Conservation (phyloP, 495 filamentous ascomycete genomes). For the Penicillium maclennaniae region DNA sequence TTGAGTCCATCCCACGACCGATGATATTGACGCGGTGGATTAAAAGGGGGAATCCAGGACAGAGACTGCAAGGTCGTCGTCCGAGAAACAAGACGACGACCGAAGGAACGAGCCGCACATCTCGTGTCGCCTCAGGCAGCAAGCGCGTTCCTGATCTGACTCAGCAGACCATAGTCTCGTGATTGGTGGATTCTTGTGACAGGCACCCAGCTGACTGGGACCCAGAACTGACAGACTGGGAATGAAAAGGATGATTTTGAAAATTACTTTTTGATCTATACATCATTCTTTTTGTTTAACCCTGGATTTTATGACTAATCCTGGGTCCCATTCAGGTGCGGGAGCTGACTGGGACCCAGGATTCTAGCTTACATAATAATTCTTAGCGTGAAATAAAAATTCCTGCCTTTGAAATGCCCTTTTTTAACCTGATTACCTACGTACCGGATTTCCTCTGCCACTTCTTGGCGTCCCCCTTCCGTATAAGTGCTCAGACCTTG, state of each 20-base stretch:
- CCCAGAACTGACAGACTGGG: no score
- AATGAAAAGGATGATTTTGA: no score
- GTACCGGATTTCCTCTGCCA: slow-evolving; percentile 16
- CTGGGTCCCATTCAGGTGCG: no score
- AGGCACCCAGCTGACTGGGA: no score
- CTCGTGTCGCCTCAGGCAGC: slow-evolving; percentile 26
- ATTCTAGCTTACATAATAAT: no score
- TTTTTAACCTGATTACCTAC: no score
- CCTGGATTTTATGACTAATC: no score
- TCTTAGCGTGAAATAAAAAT: no score
- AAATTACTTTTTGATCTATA: no score
- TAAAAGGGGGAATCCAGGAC: slow-evolving; percentile 11
- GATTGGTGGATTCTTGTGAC: slow-evolving; percentile 16
- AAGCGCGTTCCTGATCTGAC: slow-evolving; percentile 13
- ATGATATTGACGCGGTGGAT: slow-evolving; percentile 1
- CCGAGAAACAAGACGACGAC: slow-evolving; percentile 33
- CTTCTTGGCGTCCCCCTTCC: slow-evolving; percentile 12
- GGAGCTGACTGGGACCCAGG: no score
- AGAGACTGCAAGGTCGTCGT: slow-evolving; percentile 30
- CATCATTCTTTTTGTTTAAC: no score
- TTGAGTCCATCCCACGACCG: slow-evolving; percentile 7
- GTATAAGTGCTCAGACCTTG: slow-evolving; percentile 7
- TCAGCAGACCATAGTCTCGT: slow-evolving; percentile 4
- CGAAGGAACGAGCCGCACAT: slow-evolving; percentile 16
- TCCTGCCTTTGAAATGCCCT: no score